These are phyloP conservation scores for Phaseolus lunatus DNA, from an alignment of 306 rosid species.

Conservation along the genomic window DNA sequence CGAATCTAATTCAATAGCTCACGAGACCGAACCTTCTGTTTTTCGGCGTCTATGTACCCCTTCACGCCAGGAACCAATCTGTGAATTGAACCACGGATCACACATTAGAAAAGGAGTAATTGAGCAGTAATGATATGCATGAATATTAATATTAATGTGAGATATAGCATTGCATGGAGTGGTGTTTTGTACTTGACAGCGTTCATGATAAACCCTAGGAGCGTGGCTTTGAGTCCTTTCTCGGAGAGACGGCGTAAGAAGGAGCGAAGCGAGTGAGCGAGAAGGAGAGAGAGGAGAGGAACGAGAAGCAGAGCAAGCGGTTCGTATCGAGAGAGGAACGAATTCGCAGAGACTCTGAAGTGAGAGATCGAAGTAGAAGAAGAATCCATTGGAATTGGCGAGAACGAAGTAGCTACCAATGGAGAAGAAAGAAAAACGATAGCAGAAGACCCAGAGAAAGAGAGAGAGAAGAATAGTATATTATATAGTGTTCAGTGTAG, in stretches of 20 bases:
- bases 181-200: constrained; percentile 43
- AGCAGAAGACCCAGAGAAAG: not conserved
- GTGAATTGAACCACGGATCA: constrained; percentile 31
- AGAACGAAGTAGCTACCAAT: not conserved
- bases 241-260: constrained; percentile 35
- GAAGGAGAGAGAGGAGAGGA: constrained; percentile 48
- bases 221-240: constrained; percentile 49
- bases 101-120: constrained; percentile 4
- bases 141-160: not conserved
- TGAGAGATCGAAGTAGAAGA: constrained; percentile 34
- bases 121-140: not conserved
- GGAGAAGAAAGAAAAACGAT: not conserved
- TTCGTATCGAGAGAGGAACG: constrained; percentile 52
- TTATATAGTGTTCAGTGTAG: no score
- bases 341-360: constrained; percentile 50
- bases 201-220: constrained; percentile 52
- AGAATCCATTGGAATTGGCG: constrained; percentile 37
- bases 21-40: constrained; percentile 49
- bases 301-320: constrained; percentile 48
- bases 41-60: constrained; percentile 52
- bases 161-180: not conserved
- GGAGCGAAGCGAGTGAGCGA: constrained; percentile 43
- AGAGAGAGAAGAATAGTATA: not conserved
- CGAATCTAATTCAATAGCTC: constrained; percentile 3
- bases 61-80: constrained; percentile 60